phyloP scores from a whole-genome alignment of 108 stramenopile species.

The Aureococcus anophagefferens region DNA sequence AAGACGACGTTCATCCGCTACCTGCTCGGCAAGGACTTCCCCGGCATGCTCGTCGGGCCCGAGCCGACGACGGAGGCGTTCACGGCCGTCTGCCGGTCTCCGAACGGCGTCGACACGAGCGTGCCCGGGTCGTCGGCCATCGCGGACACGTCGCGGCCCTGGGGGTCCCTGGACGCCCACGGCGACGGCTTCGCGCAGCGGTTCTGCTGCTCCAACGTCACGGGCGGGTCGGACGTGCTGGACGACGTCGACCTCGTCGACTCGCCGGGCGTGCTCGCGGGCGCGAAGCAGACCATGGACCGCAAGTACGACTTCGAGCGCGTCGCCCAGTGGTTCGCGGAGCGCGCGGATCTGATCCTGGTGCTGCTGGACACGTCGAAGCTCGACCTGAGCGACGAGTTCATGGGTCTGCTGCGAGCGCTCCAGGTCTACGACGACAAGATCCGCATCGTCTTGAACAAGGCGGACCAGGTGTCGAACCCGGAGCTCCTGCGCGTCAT shows the following conservation, averaged over 20 bases:
- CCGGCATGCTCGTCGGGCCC: slow-evolving; percentile 90
- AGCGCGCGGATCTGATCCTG: slow-evolving; percentile 90
- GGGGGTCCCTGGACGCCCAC: background rate
- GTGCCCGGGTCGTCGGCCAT: slow-evolving; percentile 11
- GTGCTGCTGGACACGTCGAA: slow-evolving; percentile 89
- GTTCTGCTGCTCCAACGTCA: slow-evolving; percentile 29
- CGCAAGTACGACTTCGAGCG: slow-evolving; percentile 84
- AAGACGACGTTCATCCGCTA: slow-evolving; percentile 86
- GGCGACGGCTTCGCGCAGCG: slow-evolving; percentile 33
- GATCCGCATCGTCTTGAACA: slow-evolving; percentile 67
- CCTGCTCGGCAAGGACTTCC: slow-evolving; percentile 82
- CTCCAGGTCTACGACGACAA: slow-evolving; percentile 42
- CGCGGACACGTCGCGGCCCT: background rate
- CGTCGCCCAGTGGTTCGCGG: slow-evolving; percentile 96
- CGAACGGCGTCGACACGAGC: slow-evolving; percentile 58
- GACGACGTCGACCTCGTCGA: slow-evolving; percentile 91
- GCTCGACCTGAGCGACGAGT: slow-evolving; percentile 74
- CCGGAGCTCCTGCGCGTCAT: slow-evolving; percentile 71
- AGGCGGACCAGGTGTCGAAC: slow-evolving; percentile 67
- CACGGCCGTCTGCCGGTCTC: slow-evolving; percentile 34
- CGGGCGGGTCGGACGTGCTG: slow-evolving; percentile 47
- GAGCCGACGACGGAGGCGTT: slow-evolving; percentile 95
- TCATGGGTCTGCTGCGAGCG: slow-evolving; percentile 35
- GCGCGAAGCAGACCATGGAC: slow-evolving; percentile 82
- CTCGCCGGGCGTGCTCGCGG: slow-evolving; percentile 94